Base-by-base conservation (phyloP, 306 rosid genomes). In the Acacia confusa region DNA sequence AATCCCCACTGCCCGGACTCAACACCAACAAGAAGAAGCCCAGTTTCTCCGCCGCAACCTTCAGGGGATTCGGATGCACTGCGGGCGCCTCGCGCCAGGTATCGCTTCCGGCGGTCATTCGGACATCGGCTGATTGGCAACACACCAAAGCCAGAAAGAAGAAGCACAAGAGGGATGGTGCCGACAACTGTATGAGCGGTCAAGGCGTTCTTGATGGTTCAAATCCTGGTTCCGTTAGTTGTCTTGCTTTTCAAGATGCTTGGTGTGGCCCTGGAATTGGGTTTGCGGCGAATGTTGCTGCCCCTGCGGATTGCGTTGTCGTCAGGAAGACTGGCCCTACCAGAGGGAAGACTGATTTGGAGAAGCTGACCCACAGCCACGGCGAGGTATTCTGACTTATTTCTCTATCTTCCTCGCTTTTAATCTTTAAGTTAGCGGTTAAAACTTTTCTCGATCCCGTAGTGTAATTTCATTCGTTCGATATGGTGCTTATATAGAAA, bases 201-300 rank as follows among this genome's bases (percentile, higher is more conserved):
- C 88, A 83, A 76, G 89, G 88, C 43, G 70, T 82, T 28, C 65
- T 65, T 70, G 95, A 84, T 52, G 90, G 85, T 74, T 69, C 88
- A 27, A 83, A 78, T 81, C 76, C 87, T 17, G 85, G 83, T 75
- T 86, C 91, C 34, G 82, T 78, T 17, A 64, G 77, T 44, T 84
- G 89, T 83, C 85, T 91, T 70, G 96, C 92, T 86, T 88, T 88
- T 87, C 98, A 92, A 78, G 98, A 96, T 86, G 97, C 90, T 61
- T 93, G 99, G 99, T 93, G 99, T 83, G 98, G 97, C 20, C 99
- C 97, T 12, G 97, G 99, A 74, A 90, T 95, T 83, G 97, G 97
- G 71, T 91, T 92, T 82, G 89, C 95, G 9, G 78, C 91, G 1
- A 94, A 90, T 83, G 86, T 92, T 57, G 90, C 98, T 81, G 91